Conservation (phyloP, 108 stramenopile genomes). For the Skeletonema menzelii region DNA sequence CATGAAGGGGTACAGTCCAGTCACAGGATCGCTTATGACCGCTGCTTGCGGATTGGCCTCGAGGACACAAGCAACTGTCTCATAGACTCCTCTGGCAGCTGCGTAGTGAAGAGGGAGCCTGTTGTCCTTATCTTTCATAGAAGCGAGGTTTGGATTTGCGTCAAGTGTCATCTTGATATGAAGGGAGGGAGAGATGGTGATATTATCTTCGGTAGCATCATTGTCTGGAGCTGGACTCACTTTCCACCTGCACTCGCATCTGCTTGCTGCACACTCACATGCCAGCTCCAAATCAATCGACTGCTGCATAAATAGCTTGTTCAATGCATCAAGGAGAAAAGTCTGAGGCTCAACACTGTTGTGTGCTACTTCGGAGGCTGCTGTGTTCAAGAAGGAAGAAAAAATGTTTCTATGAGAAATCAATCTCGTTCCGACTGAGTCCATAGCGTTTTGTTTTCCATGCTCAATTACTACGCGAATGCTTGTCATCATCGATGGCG, state of each 20-base stretch:
- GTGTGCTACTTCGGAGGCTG: neutral
- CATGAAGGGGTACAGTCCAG: conserved; percentile 51
- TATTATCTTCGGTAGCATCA: neutral
- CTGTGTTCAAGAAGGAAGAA: neutral
- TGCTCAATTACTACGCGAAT: neutral
- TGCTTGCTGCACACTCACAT: neutral
- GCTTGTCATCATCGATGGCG: neutral
- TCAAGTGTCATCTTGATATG: conserved; percentile 9
- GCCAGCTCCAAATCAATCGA: neutral
- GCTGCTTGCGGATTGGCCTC: conserved; percentile 31
- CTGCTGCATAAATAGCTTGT: neutral
- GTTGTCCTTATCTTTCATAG: neutral
- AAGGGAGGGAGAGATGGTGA: neutral
- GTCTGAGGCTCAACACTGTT: neutral
- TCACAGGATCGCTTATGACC: conserved; percentile 34
- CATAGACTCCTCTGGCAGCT: conserved; percentile 14
- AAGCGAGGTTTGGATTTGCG: conserved; percentile 8
- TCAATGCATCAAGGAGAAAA: neutral
- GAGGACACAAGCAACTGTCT: conserved; percentile 42
- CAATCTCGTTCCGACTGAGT: neutral
- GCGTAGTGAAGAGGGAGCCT: conserved; percentile 48
- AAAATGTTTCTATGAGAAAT: neutral
- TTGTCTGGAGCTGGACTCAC: neutral
- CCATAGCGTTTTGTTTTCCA: neutral
- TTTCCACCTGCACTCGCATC: neutral